Evolutionary conservation across 192 early-diverging fungal species (phyloP).

Genomic region (Rhizophagus prolifer): DNA sequence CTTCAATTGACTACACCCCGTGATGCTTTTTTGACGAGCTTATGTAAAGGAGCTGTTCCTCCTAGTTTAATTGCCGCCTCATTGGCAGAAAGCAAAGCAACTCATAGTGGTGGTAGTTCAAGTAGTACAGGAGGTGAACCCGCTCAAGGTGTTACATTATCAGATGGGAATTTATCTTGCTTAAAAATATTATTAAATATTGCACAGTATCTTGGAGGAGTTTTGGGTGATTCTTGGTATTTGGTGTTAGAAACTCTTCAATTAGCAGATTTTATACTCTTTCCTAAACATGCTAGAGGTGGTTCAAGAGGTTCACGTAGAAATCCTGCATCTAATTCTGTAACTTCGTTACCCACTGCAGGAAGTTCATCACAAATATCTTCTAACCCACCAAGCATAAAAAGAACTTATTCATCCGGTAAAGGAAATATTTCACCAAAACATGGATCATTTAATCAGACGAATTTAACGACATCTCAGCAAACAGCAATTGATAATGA

Average conservation of each 20-base stretch:
- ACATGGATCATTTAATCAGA: not conserved
- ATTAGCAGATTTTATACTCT: slow-evolving; percentile 77
- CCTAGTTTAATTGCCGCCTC: slow-evolving; percentile 39
- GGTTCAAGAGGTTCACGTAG: slow-evolving; percentile 40
- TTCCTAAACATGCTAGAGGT: slow-evolving; percentile 41
- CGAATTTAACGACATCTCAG: slow-evolving; percentile 17
- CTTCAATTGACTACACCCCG: slow-evolving; percentile 75
- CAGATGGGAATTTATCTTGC: slow-evolving; percentile 76
- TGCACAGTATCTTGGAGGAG: slow-evolving; percentile 68
- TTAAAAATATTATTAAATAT: slow-evolving; percentile 71
- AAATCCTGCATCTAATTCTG: slow-evolving; percentile 23
- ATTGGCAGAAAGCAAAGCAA: slow-evolving; percentile 29
- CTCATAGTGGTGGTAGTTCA: slow-evolving; percentile 9
- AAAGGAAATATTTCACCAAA: not conserved
- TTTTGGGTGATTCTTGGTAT: slow-evolving; percentile 84
- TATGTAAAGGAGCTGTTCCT: slow-evolving; percentile 87
- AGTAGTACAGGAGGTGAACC: not conserved
- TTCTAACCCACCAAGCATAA: slow-evolving; percentile 27
- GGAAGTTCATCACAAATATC: slow-evolving; percentile 15
- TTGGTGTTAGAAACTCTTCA: slow-evolving; percentile 85
- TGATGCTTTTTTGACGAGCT: slow-evolving; percentile 79
- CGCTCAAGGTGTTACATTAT: slow-evolving; percentile 48
- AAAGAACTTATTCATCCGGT: slow-evolving; percentile 4
- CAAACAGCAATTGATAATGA: slow-evolving; percentile 47
- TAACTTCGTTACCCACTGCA: slow-evolving; percentile 28